Conservation (phyloP, 1,284 basidiomycete genomes). For the Caloboletus firmus region DNA sequence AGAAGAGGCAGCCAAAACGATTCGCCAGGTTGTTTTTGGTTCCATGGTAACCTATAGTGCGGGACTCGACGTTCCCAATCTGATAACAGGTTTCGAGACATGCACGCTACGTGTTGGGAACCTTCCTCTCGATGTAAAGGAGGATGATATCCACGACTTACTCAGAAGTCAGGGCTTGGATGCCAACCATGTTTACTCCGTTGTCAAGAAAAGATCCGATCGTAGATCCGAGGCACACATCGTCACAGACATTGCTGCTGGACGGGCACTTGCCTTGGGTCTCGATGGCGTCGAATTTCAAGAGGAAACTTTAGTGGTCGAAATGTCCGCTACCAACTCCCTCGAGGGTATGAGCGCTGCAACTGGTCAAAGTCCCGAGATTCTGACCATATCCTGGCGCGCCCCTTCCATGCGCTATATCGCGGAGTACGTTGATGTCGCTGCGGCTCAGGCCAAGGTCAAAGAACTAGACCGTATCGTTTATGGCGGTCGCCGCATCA, state of each 20-base stretch:
- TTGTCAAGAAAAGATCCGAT: conserved; percentile 26
- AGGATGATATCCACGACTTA: conserved; percentile 40
- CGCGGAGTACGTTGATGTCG: conserved; percentile 36
- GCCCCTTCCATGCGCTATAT: conserved; percentile 41
- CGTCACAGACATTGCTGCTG: conserved; percentile 40
- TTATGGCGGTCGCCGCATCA: conserved; percentile 43
- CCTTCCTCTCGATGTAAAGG: conserved; percentile 40
- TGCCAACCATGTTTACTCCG: conserved; percentile 33
- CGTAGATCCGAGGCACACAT: conserved; percentile 37
- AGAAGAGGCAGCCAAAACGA: conserved; percentile 41
- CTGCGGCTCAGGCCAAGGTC: conserved; percentile 24
- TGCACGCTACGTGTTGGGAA: conserved; percentile 45
- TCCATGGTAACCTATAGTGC: conserved; percentile 51
- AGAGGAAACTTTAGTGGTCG: conserved; percentile 40
- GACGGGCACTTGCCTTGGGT: conserved; percentile 37
- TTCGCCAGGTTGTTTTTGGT: conserved; percentile 44
- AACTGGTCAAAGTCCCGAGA: conserved; percentile 31
- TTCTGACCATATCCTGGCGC: conserved; percentile 46
- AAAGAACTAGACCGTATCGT: conserved; percentile 36
- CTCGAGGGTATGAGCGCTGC: conserved; percentile 42
- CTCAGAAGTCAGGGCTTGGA: conserved; percentile 42
- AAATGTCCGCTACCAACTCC: conserved; percentile 38
- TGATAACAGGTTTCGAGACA: conserved; percentile 50
- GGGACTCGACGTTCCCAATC: conserved; percentile 43
- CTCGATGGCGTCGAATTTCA: conserved; percentile 47